Evolutionary conservation across 1,284 basidiomycete genomes (phyloP), one percentile per base, ranked within the genome.

Genomic region (Boletus albobrunnescens): DNA sequence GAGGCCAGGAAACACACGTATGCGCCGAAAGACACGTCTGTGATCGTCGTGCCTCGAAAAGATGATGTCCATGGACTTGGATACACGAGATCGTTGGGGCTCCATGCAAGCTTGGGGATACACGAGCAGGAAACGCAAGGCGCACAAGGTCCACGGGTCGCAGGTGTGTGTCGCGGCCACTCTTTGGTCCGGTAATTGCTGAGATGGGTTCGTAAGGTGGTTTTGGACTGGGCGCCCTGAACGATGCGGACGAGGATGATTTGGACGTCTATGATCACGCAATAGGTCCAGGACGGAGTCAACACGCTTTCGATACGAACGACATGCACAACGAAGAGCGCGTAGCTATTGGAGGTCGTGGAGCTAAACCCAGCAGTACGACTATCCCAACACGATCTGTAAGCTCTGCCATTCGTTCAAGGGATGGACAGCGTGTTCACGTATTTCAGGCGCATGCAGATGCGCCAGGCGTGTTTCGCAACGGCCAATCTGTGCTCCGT

Each of bases 181-280:
- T 16, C 38, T 27, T 45, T 47, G 49, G 19, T 20, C 23, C 16
- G 9, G 19, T 37, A 4, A 13, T 23, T 37, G 9, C 50, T 52
- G 22, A 52, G 16, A n/a, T 35, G 17, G 30, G 46, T 23, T 44
- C 28, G 12, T n/a, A 20, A 88, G 87, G 82, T 58, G 88, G 88
- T 0, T 92, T 92, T 59, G 91, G 91, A 22, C 71, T 93, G 5
- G 89, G 89, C n/a, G 89, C 85, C 1, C 67, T 90, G 35, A 92
- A 93, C 59, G 87, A 91, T 46, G 87, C 86, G 0, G 91, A 93
- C 37, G 91, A 94, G 45, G 92, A 94, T 58, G 91, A 95, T 57
- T 56, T 92, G 22, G 91, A 94, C 58, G 76, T 94, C 1, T 95
- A 95, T 59, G 86, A 89, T 56, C 68, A 68, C 36, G 47, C 67